phyloP scores from a whole-genome alignment of 306 rosid genomes.

The Sechiopsis laciniata region DNA sequence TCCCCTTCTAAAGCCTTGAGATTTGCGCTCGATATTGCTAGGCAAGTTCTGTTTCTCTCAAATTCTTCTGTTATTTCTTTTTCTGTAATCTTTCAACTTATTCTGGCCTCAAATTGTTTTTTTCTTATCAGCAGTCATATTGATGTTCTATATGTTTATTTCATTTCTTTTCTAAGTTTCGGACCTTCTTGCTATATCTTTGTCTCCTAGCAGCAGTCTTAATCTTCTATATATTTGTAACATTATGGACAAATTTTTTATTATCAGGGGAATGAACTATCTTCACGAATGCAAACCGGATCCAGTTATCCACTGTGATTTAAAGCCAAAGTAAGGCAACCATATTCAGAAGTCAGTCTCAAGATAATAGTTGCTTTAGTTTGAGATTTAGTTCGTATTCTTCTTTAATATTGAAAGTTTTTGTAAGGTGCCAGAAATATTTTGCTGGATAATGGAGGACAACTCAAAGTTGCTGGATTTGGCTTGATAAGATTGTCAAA shows the following conservation, averaged over 20 bases:
- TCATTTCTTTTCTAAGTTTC: background rate
- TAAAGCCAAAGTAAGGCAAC: constrained; percentile 97
- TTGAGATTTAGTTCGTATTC: constrained; percentile 36
- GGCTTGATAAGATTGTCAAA: constrained; percentile 61
- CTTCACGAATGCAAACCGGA: constrained; percentile 99
- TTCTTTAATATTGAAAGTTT: constrained; percentile 75
- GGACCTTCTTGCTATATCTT: background rate
- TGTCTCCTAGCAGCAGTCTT: constrained; percentile 6
- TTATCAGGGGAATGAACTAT: constrained; percentile 96
- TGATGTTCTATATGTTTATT: background rate
- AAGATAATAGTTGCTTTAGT: constrained; percentile 25
- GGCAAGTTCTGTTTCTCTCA: constrained; percentile 53
- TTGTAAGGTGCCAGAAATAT: constrained; percentile 99
- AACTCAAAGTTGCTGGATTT: constrained; percentile 84
- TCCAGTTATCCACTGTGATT: constrained; percentile 88
- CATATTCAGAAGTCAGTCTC: constrained; percentile 43
- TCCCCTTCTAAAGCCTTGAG: constrained; percentile 81
- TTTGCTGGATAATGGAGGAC: constrained; percentile 98
- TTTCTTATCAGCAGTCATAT: background rate
- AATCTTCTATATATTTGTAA: constrained; percentile 20
- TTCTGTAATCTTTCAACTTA: background rate
- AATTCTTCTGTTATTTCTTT: background rate
- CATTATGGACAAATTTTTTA: constrained; percentile 30
- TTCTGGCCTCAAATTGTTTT: background rate
- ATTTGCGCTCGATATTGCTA: constrained; percentile 83